phyloP scores from a whole-genome alignment of 352 stramenopile species.

The Globisporangium nunn region DNA sequence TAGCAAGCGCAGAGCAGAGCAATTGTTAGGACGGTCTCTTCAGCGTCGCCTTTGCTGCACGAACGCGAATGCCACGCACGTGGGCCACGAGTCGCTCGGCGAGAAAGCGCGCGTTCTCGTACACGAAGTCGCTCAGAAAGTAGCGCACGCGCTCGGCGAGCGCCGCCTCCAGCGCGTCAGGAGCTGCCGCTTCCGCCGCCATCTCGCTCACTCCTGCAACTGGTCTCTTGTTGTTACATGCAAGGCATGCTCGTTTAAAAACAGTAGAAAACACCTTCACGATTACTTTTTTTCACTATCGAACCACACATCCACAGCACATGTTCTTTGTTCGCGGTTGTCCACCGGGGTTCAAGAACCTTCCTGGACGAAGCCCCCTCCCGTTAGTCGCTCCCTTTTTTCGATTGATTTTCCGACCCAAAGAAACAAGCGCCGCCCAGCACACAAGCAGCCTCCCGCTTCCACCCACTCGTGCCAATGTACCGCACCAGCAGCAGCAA shows the following conservation, averaged over 20 bases:
- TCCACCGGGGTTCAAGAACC: no score
- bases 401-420: no score
- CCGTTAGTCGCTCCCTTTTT: no score
- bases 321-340: no score
- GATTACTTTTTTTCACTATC: neutral
- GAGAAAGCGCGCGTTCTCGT: slow-evolving; percentile 71
- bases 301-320: no score
- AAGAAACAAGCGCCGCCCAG: neutral
- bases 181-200: neutral
- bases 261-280: neutral
- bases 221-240: neutral
- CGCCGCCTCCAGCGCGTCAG: slow-evolving; percentile 34
- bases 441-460: neutral
- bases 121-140: slow-evolving; percentile 46
- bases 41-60: no score
- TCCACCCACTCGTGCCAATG: slow-evolving; percentile 1
- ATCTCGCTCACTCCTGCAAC: neutral
- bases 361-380: no score
- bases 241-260: no score
- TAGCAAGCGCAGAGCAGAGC: neutral
- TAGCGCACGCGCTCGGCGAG: slow-evolving; percentile 43
- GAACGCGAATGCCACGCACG: slow-evolving; percentile 20
- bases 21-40: no score
- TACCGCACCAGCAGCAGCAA: slow-evolving; percentile 21
- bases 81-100: slow-evolving; percentile 76